Evolutionary conservation across 23 red algal species (phyloP).

Genomic region (Pyropia yezoensis): DNA sequence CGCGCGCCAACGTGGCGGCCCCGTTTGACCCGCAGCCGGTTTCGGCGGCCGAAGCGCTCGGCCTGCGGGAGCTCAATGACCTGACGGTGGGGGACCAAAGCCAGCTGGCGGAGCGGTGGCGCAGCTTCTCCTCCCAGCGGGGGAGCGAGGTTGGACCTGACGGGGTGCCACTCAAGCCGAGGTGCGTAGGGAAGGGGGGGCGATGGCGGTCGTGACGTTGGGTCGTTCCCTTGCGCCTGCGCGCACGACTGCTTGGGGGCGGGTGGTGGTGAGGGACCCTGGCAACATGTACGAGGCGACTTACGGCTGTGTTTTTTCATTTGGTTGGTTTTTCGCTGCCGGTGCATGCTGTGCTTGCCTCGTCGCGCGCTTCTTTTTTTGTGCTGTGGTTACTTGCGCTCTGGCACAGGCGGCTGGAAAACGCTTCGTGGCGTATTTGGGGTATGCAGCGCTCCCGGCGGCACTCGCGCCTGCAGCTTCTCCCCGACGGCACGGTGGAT

Average conservation of each 20-base stretch:
- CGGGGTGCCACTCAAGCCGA: constrained; percentile 3
- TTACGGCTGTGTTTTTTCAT: no score
- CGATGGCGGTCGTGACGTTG: no score
- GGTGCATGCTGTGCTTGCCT: no score
- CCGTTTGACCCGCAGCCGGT: constrained; percentile 80
- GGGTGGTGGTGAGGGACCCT: no score
- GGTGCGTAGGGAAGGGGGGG: no score
- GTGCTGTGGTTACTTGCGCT: no score
- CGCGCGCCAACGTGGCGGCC: constrained; percentile 67
- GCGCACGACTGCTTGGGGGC: no score
- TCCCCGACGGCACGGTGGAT: constrained; percentile 41
- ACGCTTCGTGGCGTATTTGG: constrained; percentile 91
- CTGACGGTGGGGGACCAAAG: constrained; percentile 11
- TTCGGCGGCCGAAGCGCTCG: constrained; percentile 44
- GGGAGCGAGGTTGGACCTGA: constrained; percentile 7
- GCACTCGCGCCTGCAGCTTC: constrained; percentile 37
- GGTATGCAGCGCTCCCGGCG: constrained; percentile 56
- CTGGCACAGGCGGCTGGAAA: constrained; percentile 62
- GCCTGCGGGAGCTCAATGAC: constrained; percentile 58
- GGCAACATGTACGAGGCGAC: no score
- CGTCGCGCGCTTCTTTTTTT: no score
- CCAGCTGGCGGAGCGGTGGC: constrained; percentile 69
- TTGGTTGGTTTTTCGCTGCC: no score
- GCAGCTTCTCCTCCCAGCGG: constrained; percentile 52
- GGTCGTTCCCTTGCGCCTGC: no score